Evolutionary conservation across 176 grass and related monocot species (phyloP).

Genomic region (Themeda triandra): DNA sequence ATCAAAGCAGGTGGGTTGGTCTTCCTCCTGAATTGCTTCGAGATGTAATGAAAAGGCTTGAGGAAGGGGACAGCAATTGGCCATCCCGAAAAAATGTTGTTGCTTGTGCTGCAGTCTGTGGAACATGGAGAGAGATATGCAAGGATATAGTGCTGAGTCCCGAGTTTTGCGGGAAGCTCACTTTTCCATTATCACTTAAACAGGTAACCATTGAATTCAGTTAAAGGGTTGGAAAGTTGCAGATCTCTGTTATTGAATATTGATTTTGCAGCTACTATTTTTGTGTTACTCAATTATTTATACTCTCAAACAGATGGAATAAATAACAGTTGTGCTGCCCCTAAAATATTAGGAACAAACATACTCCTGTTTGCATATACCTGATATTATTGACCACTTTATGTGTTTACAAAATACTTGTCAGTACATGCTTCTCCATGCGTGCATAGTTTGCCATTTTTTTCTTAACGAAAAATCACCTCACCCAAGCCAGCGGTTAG

Average conservation of each 20-base stretch:
- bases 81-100: slow-evolving; percentile 79
- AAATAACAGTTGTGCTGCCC: background rate
- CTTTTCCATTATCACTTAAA: slow-evolving; percentile 80
- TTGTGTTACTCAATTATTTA: background rate
- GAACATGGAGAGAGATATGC: slow-evolving; percentile 77
- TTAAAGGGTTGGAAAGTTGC: background rate
- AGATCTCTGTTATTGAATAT: background rate
- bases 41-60: slow-evolving; percentile 72
- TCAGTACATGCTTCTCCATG: background rate
- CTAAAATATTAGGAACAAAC: background rate
- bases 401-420: background rate
- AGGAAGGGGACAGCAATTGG: slow-evolving; percentile 70
- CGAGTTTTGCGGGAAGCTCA: slow-evolving; percentile 78
- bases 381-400: background rate
- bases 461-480: background rate
- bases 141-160: slow-evolving; percentile 81
- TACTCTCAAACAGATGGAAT: background rate
- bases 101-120: slow-evolving; percentile 73
- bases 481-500: background rate
- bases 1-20: slow-evolving; percentile 55
- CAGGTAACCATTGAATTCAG: slow-evolving; percentile 45
- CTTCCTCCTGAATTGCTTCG: slow-evolving; percentile 73
- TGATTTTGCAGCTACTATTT: background rate
- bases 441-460: background rate
- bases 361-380: background rate